Evolutionary conservation across 768 basidiomycete genomes (phyloP).

Genomic region (Boletus fagicola): DNA sequence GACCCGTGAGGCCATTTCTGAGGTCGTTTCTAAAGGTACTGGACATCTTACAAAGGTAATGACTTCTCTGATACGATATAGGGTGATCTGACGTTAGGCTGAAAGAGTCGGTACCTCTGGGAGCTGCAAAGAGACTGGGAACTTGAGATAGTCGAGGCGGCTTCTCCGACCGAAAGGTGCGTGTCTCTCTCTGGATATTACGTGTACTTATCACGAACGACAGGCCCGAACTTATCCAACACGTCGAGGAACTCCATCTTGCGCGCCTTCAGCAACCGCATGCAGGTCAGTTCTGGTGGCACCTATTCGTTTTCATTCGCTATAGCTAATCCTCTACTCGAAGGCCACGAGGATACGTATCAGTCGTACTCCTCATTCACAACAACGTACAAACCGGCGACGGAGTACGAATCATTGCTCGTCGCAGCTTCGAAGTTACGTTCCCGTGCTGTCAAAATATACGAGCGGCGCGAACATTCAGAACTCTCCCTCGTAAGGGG

Average conservation of each 20-base stretch:
- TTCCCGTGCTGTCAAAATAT: slow-evolving; percentile 55
- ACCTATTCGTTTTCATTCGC: neutral
- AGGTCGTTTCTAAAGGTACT: slow-evolving; percentile 54
- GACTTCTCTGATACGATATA: slow-evolving; percentile 5
- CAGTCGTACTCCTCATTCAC: slow-evolving; percentile 89
- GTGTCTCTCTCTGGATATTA: neutral
- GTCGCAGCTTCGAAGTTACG: slow-evolving; percentile 76
- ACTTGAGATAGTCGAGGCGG: slow-evolving; percentile 54
- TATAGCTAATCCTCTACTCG: neutral
- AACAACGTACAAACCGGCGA: slow-evolving; percentile 66
- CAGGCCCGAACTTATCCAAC: slow-evolving; percentile 46
- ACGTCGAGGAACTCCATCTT: slow-evolving; percentile 60
- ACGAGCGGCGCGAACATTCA: slow-evolving; percentile 59
- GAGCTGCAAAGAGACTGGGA: slow-evolving; percentile 74
- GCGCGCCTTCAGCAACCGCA: slow-evolving; percentile 74
- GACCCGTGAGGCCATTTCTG: slow-evolving; percentile 55
- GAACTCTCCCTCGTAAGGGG: slow-evolving; percentile 59
- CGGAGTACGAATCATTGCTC: slow-evolving; percentile 76
- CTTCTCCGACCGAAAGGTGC: slow-evolving; percentile 48
- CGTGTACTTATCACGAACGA: neutral
- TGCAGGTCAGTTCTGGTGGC: slow-evolving; percentile 47
- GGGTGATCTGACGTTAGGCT: slow-evolving; percentile 13
- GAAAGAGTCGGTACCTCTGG: slow-evolving; percentile 72
- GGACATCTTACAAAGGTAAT: slow-evolving; percentile 64
- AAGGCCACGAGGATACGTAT: slow-evolving; percentile 79